Base-by-base conservation (phyloP, 768 basidiomycete genomes). In the Lentinus brumalis region DNA sequence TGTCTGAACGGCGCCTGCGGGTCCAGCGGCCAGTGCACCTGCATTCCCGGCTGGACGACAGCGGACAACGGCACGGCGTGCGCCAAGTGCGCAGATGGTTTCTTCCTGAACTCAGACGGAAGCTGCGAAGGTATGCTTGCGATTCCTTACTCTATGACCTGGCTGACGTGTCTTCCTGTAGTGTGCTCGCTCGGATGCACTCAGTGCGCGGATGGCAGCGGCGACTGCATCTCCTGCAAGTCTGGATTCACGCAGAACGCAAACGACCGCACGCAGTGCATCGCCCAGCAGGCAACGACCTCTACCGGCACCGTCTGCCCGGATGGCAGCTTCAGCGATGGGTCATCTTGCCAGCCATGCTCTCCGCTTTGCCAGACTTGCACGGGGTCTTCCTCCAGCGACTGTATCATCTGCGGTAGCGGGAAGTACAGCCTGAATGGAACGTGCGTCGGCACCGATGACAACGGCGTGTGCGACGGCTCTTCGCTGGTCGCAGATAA, bases 1-100 rank as follows among this genome's bases (percentile, higher is more conserved):
- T 96, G 94, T 69, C 63, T 87, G 52, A 95, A 95, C 67, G 94
- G 94, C 2, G 73, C 84, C 47, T 96, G 94, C 72, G 81, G 81
- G 1, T 64, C 81, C 0, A 81, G 83, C 57, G 87, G 89, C 0
- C 83, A 88, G 62, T 94, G 94, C 68, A 73, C 81, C 4, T 96
- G 94, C 70, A 87, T 87, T 65, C 70, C 85, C 0, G 94, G 94
- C 0, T 96, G 89, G 88, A 84, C 83, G 2, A 82, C 83, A 0
- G 86, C 81, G 1, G 75, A 76, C 50, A 88, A 91, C 66, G 91
- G 92, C 7, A 92, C 89, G 0, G 82, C 85, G 12, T 96, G 93
- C 70, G 84, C 89, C 11, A 78, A 84, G 54, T 96, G 94, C 69
- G 81, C 83, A 1, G 60, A 78, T 16, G 94, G 92, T 0, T 95